Conservation (phyloP, 108 stramenopile genomes). For the Cyclotella choctawhatcheeana region DNA sequence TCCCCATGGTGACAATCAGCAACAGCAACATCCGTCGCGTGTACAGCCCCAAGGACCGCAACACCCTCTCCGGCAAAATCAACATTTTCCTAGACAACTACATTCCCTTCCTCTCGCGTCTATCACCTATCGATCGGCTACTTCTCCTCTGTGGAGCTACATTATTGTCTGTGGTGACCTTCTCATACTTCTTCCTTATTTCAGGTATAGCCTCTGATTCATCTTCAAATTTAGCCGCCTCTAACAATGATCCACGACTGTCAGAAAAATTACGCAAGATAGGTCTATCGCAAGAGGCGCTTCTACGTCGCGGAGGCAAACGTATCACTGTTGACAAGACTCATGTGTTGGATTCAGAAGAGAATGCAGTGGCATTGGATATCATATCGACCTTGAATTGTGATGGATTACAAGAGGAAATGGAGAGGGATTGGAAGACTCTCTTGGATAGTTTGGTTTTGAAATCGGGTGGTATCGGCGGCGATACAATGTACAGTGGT, state of each 20-base stretch:
- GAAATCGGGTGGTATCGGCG: conserved; percentile 8
- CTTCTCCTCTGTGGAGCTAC: conserved; percentile 33
- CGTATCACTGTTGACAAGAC: conserved; percentile 39
- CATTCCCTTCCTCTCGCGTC: conserved; percentile 27
- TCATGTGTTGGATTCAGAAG: conserved; percentile 36
- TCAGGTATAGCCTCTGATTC: conserved; percentile 27
- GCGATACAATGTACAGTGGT: neutral
- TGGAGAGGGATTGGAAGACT: conserved; percentile 47
- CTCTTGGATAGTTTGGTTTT: conserved; percentile 26
- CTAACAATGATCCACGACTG: conserved; percentile 33
- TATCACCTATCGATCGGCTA: conserved; percentile 44
- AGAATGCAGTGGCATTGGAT: conserved; percentile 79
- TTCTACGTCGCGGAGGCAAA: conserved; percentile 48
- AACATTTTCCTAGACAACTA: conserved; percentile 9
- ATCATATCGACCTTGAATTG: conserved; percentile 63
- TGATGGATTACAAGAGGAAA: conserved; percentile 57
- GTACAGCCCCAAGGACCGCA: conserved; percentile 6
- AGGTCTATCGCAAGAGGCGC: conserved; percentile 38
- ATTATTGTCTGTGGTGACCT: conserved; percentile 24
- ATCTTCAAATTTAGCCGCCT: neutral
- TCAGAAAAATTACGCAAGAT: conserved; percentile 32
- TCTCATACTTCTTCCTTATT: conserved; percentile 45
- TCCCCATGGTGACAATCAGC: conserved; percentile 16
- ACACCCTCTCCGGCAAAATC: conserved; percentile 17
- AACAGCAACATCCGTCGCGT: conserved; percentile 45